Conservation (phyloP, 1,284 basidiomycete genomes). For the Marasmius tenuissimus region DNA sequence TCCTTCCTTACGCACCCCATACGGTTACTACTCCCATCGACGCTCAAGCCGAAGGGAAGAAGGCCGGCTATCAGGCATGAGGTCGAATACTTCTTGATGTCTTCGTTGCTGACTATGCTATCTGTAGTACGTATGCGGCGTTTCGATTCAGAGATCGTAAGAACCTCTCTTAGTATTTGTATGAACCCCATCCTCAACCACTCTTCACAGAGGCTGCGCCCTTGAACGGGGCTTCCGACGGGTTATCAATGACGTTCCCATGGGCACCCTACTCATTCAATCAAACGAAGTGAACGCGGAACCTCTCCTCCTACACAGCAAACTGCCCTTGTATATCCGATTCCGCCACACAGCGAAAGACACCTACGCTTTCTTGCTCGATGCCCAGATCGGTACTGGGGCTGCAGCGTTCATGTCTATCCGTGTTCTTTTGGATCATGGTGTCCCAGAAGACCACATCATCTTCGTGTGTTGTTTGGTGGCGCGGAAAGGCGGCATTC, state of each 20-base stretch:
- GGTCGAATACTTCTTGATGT: not conserved
- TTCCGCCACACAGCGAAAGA: conserved; percentile 61
- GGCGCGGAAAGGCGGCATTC: conserved; percentile 76
- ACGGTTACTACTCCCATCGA: conserved; percentile 71
- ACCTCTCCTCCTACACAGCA: conserved; percentile 82
- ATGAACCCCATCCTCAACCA: conserved; percentile 3
- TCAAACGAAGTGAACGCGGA: conserved; percentile 85
- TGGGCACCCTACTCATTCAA: conserved; percentile 91
- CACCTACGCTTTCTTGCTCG: conserved; percentile 88
- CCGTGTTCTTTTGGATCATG: conserved; percentile 93
- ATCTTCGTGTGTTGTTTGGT: conserved; percentile 91
- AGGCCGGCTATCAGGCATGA: conserved; percentile 55
- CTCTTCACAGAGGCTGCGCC: conserved; percentile 70
- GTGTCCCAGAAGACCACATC: conserved; percentile 82
- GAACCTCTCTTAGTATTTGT: conserved; percentile 25
- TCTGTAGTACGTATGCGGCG: conserved; percentile 69
- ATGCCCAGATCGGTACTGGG: conserved; percentile 95
- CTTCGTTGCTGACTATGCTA: conserved; percentile 7
- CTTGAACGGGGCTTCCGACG: conserved; percentile 89
- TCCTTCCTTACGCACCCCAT: conserved; percentile 72
- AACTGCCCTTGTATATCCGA: conserved; percentile 76
- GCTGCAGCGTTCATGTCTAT: conserved; percentile 97
- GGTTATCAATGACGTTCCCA: conserved; percentile 84
- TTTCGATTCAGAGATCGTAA: conserved; percentile 82
- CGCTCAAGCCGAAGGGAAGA: conserved; percentile 59